Conservation (phyloP, 2,329 filamentous ascomycete species). For the Cercospora zeae-maydis region DNA sequence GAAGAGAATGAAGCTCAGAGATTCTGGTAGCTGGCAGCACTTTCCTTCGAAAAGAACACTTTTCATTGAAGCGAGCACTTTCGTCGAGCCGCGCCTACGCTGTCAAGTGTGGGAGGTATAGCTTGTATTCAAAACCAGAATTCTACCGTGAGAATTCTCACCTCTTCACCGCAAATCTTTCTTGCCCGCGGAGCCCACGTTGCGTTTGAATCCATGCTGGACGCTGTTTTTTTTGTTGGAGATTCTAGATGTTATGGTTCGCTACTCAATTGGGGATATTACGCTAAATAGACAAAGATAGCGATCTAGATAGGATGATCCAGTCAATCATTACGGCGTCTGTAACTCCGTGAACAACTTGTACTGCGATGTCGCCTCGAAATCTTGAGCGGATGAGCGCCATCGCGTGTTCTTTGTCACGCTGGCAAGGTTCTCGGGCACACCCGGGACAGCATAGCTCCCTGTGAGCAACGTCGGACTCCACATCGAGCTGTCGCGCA, state of each 20-base stretch:
- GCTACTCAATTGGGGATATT: neutral
- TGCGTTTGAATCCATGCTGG: too few relatives aligned
- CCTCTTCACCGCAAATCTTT: too few relatives aligned
- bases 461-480: too few relatives aligned
- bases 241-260: neutral
- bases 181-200: too few relatives aligned
- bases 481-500: too few relatives aligned
- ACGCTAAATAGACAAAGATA: neutral
- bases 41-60: neutral
- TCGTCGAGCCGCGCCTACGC: neutral
- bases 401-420: neutral
- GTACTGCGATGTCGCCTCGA: neutral
- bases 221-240: too few relatives aligned
- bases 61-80: neutral
- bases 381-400: neutral
- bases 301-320: neutral
- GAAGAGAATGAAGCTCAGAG: neutral
- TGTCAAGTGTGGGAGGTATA: too few relatives aligned
- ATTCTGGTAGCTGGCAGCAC: too few relatives aligned
- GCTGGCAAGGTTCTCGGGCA: too few relatives aligned
- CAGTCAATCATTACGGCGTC: neutral
- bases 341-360: neutral
- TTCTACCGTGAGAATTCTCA: too few relatives aligned
- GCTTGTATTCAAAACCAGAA: neutral
- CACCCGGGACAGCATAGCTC: too few relatives aligned